Percentiles rank a stretch among this genome's conserved stretches.
These are phyloP conservation scores for Sporothrix brunneoviolacea DNA, from an alignment of 2,329 filamentous ascomycete species.

Conservation along the genomic window DNA sequence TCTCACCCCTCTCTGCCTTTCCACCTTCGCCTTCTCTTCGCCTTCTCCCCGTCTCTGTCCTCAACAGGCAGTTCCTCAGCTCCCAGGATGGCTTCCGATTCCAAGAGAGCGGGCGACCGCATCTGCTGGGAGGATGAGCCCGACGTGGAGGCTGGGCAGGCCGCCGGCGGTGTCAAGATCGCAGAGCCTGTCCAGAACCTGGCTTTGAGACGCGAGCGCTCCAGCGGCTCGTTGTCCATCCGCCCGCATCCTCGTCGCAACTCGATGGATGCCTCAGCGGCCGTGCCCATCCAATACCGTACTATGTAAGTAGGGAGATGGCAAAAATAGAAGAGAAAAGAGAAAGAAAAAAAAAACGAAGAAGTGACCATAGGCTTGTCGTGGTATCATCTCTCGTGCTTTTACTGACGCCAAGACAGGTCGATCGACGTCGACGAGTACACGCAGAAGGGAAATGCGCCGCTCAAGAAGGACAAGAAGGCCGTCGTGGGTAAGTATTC, in stretches of 20 bases:
- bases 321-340: background rate
- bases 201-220: conserved; percentile 8
- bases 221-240: conserved; percentile 16
- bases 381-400: background rate
- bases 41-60: background rate
- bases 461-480: conserved; percentile 35
- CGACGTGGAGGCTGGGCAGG: conserved; percentile 11
- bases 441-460: conserved; percentile 35
- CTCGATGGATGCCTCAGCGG: conserved; percentile 34
- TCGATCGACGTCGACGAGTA: conserved; percentile 51
- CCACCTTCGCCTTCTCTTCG: background rate
- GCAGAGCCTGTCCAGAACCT: too few species aligned
- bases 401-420: conserved; percentile 21
- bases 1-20: too few species aligned
- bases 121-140: conserved; percentile 14
- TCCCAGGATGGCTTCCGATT: too few species aligned
- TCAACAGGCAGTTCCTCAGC: too few species aligned
- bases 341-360: background rate
- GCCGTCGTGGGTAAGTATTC: conserved; percentile 8
- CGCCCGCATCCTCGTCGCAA: conserved; percentile 20
- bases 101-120: conserved; percentile 5
- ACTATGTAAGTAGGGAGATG: conserved; percentile 38
- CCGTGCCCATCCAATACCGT: conserved; percentile 48
- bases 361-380: background rate
- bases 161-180: background rate